Base-by-base conservation (phyloP, 164 flowering plant genomes). In the Akebia trifoliata region DNA sequence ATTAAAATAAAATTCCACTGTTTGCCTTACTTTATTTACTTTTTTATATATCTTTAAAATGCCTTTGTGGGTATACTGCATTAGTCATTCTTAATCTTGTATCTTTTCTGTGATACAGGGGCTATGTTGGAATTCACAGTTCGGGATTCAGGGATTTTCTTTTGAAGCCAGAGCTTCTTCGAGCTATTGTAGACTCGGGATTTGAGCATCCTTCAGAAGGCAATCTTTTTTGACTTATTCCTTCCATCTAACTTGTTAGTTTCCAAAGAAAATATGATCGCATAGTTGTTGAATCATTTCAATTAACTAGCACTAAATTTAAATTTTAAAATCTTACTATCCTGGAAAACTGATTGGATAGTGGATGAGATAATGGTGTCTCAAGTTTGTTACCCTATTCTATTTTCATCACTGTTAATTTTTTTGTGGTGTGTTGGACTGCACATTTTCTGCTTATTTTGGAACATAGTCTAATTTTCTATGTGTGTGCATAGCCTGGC, bases 181-280 rank as follows among this genome's bases (percentile, higher is more conserved):
- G 94, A 37, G 87, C 97, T 31, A 89, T 92, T 70, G 97, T 92
- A 12, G 98, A 92, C 64, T 92, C 95, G 0, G 98, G 98, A 39
- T 92, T 92, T 73, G 98, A 92, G 77, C 98, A 92, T 76, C 98
- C 98, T 38, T 92, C 98, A 30, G 98, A 89, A 92, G 98, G 98
- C 85, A 82, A 57, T 34, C 4, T 44, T 10, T n/a, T 28, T 35
- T 11, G 15, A 6, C 30, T 31, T 8, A 1, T 20, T 58, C 7
- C 14, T n/a, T 18, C 20, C 6, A 14, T 0, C 15, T 42, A 2
- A 18, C n/a, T 18, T 18, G 29, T 56, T 46, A 26, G n/a, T 40
- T 51, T 29, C n/a, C n/a, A 6, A 50, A 29, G 34, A 29, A 49
- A 47, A 12, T 9, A 21, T 11, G 7, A 11, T 0, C 6, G 14